phyloP scores from a whole-genome alignment of 2,329 filamentous ascomycete genomes.

The Claviceps arundinis region DNA sequence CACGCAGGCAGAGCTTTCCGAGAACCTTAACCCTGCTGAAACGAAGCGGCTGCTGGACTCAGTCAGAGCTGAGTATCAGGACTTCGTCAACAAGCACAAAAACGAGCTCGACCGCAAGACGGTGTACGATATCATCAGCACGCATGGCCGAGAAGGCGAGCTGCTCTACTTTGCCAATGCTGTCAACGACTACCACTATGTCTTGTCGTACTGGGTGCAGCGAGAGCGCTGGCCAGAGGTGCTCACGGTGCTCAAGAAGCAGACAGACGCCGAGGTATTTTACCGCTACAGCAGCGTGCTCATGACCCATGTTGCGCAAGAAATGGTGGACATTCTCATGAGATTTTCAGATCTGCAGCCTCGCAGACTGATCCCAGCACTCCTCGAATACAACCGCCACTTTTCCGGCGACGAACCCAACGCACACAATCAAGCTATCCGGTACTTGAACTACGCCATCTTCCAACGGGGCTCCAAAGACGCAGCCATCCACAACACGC shows the following conservation, averaged over 20 bases:
- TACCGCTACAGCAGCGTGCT: constrained; percentile 96
- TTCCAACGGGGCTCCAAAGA: constrained; percentile 70
- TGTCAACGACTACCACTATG: constrained; percentile 85
- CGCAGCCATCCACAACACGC: constrained; percentile 88
- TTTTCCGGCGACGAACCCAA: constrained; percentile 49
- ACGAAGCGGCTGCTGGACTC: constrained; percentile 57
- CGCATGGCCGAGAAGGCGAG: constrained; percentile 87
- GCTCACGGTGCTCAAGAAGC: constrained; percentile 77
- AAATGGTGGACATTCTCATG: constrained; percentile 92
- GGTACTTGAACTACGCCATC: constrained; percentile 88
- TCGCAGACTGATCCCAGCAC: constrained; percentile 78
- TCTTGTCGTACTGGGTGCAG: constrained; percentile 94
- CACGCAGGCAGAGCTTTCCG: constrained; percentile 69
- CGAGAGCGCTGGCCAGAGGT: constrained; percentile 84
- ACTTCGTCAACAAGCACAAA: constrained; percentile 78
- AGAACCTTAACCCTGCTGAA: constrained; percentile 56
- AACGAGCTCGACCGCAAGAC: constrained; percentile 80
- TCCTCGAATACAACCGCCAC: constrained; percentile 84
- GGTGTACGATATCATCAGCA: constrained; percentile 89
- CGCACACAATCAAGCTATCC: constrained; percentile 74
- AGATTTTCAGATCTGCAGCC: constrained; percentile 75
- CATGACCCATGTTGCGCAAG: constrained; percentile 74
- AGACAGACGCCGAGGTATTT: constrained; percentile 84
- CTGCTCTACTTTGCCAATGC: constrained; percentile 81
- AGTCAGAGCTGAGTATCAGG: constrained; percentile 69